Evolutionary conservation across 805 yeast species (phyloP), one percentile per base, ranked within the genome.

Genomic region (Maudiozyma pseudohumilis): DNA sequence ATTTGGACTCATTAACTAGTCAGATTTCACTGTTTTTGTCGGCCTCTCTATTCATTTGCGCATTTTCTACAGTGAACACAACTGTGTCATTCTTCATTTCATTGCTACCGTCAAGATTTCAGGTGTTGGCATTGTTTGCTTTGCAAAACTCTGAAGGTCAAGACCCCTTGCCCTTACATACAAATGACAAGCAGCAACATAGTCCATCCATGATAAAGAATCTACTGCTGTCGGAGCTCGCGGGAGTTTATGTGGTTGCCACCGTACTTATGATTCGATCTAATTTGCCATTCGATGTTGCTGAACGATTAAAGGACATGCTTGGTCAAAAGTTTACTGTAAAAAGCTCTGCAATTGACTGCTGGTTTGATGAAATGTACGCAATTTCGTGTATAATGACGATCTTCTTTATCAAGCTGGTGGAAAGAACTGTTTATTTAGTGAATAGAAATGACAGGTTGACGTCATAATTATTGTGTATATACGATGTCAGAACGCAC

Each of bases 51-150:
- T 80, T 80, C 47, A 49, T 73, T 1, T 69, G 80, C 40, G 76
- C 85, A 1, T 68, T 80, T 47, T 75, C 80, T 19, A 78, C 78
- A 39, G 87, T 80, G 1, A 55, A 69, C 34, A 60, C 69, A 29
- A 78, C 88, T 0, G 69, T 80, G 40, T 68, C 73, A 29, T 77
- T 79, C 24, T 56, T 79, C 12, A 52, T 63, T 27, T 57, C 60
- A 11, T 48, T 65, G 28, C 36, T 65, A 6, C 70, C 70, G 3
- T 42, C 58, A 7, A 56, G 56, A 29, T 45, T 64, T n/a, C 60
- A 59, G 26, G 40, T 49, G 5, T 34, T 53, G 18, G 58, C 59
- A 3, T 35, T 55, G 42, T 49, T 48, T 42, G 53, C 58, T 2
- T 44, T 55, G 36, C 47, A 49, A 22, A 36, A 42, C 19, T 41